phyloP scores from a whole-genome alignment of 306 rosid genomes.

The Sphenostylis stenocarpa region DNA sequence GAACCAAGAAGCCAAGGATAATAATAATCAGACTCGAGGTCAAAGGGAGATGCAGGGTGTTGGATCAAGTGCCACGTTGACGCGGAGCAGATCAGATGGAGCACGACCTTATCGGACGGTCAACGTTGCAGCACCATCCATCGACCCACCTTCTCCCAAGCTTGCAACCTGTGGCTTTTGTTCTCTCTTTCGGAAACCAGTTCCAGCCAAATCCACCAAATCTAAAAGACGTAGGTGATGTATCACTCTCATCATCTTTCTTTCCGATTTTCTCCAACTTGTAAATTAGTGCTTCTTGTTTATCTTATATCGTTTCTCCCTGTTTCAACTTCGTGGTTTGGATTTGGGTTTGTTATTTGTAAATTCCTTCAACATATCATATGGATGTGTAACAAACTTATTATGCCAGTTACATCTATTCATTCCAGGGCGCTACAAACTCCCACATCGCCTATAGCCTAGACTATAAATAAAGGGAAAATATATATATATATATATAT shows the following conservation, averaged over 20 bases:
- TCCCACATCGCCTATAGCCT: too few relatives aligned
- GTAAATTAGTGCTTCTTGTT: constrained; percentile 14
- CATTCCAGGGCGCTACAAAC: too few relatives aligned
- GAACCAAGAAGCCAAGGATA: background rate
- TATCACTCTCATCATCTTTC: background rate
- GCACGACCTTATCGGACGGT: constrained; percentile 30
- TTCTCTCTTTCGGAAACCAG: constrained; percentile 52
- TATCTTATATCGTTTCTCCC: background rate
- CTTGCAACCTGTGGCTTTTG: constrained; percentile 60
- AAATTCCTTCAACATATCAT: background rate
- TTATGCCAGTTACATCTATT: background rate
- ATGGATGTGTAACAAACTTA: background rate
- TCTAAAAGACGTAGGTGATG: constrained; percentile 43
- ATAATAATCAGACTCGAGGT: constrained; percentile 12
- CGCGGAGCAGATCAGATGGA: constrained; percentile 42
- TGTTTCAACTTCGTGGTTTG: background rate
- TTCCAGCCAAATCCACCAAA: constrained; percentile 31
- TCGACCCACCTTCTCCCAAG: constrained; percentile 83
- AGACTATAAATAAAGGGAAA: too few relatives aligned
- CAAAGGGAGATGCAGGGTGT: background rate
- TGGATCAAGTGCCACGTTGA: constrained; percentile 28
- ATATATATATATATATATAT: too few relatives aligned
- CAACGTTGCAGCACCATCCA: constrained; percentile 39
- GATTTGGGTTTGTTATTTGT: constrained; percentile 1
- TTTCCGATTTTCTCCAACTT: background rate